Base-by-base conservation (phyloP, 169 alveolate genomes). In the Plasmodium inui region DNA sequence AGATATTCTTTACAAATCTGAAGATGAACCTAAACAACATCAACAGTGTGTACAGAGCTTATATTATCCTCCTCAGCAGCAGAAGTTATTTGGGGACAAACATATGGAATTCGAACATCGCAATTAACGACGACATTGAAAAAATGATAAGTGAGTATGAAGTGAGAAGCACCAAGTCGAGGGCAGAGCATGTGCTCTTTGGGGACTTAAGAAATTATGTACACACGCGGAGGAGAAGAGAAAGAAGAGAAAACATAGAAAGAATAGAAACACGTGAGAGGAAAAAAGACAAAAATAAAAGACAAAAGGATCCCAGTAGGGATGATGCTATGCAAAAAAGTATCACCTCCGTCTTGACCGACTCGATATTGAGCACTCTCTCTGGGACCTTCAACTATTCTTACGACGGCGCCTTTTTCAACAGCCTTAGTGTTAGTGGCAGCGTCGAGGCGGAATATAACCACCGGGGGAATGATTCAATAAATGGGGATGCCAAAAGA, bases 141-240 rank as follows among this genome's bases (percentile, higher is more conserved):
- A 82, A 82, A 46, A 91, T 91, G 92, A 82, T 91, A 91, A 91
- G 83, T 26, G 95, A 91, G 61, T 91, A 82, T 82, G 92, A 91
- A 50, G 37, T 76, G 17, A 81, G 82, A 82, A 91, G 67, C 22
- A 91, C 92, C 10, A 80, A 91, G 83, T 82, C 82, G 3, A 44
- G 95, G 28, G 95, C 95, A 9, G 95, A 91, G 46, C 92, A 91
- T 91, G 95, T 91, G 41, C 61, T 91, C 14, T 91, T 91, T 82
- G 95, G 95, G 10, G 85, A 91, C 28, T 91, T 91, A 53, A 81
- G 74, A 46, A 82, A 72, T 34, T 81, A 82, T 28, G 37, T 50
- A 50, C 71, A 91, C 28, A 50, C 41, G 19, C 32, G 76, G 55
- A 91, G 82, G 12, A 80, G 73, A n/a, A 37, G 19, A 7, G 86